These are phyloP conservation scores for Pharnaceum exiguum DNA, from an alignment of 148 eudicot species.

Conservation along the genomic window DNA sequence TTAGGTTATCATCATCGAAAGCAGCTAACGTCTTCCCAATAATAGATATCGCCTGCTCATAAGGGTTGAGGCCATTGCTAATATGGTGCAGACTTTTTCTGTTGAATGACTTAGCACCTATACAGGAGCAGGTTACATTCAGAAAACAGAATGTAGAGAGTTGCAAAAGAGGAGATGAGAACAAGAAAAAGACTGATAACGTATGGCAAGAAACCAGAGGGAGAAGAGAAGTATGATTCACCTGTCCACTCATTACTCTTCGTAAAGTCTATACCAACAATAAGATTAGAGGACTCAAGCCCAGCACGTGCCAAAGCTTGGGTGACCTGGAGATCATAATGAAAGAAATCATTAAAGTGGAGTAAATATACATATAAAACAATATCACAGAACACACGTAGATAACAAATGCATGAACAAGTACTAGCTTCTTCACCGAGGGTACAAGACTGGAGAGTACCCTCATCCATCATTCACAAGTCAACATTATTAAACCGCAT, in stretches of 20 bases:
- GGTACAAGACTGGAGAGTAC: no score
- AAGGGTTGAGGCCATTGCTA: slow-evolving; percentile 61
- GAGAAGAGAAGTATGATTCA: slow-evolving; percentile 15
- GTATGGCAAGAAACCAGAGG: not conserved
- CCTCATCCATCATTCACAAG: no score
- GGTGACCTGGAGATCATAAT: slow-evolving; percentile 60
- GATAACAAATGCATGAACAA: not conserved
- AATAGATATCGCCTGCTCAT: slow-evolving; percentile 87
- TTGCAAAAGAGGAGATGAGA: no score
- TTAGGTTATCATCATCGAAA: slow-evolving; percentile 93
- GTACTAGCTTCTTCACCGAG: no score
- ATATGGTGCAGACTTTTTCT: slow-evolving; percentile 82
- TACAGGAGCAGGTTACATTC: slow-evolving; percentile 17
- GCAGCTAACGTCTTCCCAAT: slow-evolving; percentile 84
- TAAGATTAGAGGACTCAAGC: slow-evolving; percentile 94
- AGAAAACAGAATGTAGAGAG: no score
- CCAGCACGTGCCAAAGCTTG: slow-evolving; percentile 85
- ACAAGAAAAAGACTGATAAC: not conserved
- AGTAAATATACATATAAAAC: not conserved
- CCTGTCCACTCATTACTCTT: slow-evolving; percentile 99
- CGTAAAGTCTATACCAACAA: slow-evolving; percentile 90
- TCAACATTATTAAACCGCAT: no score
- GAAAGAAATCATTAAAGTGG: not conserved
- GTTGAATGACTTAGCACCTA: slow-evolving; percentile 73
- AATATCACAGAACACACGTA: not conserved